Percentiles rank a stretch among this genome's conserved stretches.
Evolutionary conservation across 164 flowering plant species (phyloP).

Genomic region (Kingdonia uniflora): DNA sequence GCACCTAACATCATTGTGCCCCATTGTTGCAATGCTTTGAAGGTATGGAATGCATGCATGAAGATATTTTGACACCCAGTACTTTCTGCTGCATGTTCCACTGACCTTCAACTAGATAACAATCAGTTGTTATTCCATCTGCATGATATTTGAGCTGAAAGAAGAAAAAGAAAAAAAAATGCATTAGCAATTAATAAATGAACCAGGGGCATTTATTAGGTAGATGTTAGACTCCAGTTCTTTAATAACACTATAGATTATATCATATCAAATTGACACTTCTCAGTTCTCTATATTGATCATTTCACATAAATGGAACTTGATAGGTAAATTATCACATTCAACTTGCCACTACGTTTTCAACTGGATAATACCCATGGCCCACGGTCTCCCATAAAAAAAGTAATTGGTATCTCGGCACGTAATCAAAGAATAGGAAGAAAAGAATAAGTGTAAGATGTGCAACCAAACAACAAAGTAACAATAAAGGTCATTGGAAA

Average conservation of each 20-base stretch:
- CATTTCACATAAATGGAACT: background rate
- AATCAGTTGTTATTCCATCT: conserved; percentile 77
- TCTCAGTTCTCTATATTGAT: no score
- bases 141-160: conserved; percentile 94
- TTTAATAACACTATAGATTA: background rate
- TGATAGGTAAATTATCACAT: no score
- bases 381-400: conserved; percentile 99
- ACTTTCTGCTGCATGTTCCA: conserved; percentile 99
- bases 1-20: no score
- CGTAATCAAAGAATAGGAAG: conserved; percentile 19
- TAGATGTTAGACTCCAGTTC: no score
- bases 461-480: background rate
- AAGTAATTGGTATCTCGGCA: conserved; percentile 96
- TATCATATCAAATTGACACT: no score
- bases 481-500: background rate
- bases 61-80: no score
- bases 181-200: no score
- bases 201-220: no score
- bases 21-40: background rate
- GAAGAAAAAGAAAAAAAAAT: background rate
- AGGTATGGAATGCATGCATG: no score
- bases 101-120: conserved; percentile 86
- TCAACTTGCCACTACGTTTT: conserved; percentile 72
- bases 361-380: conserved; percentile 93
- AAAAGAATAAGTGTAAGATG: conserved; percentile 7